A percentile compares a stretch with the other conserved stretches of the same genome.
These are phyloP conservation scores for Novakomyces olei DNA, from an alignment of 805 yeast species.

Conservation along the genomic window DNA sequence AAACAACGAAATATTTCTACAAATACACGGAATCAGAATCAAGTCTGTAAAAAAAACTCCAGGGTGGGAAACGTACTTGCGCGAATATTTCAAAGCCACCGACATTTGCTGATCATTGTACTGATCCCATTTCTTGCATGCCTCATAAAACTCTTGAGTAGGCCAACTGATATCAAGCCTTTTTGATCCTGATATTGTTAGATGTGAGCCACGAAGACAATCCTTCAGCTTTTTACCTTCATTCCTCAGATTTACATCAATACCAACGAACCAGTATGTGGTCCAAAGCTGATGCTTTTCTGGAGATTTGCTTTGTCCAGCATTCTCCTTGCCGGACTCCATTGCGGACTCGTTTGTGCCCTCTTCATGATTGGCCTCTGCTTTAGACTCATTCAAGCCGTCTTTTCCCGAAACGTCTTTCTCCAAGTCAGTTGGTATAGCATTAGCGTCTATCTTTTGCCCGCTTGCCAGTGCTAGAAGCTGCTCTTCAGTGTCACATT, in stretches of 20 bases:
- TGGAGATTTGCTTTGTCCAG: no score
- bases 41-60: no score
- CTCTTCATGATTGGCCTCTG: no score
- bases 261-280: no score
- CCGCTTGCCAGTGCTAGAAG: conserved; percentile 34
- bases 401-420: no score
- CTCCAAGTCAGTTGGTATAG: conserved; percentile 12
- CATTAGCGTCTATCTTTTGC: conserved; percentile 25
- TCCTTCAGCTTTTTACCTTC: conserved; percentile 24
- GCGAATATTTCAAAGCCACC: conserved; percentile 49
- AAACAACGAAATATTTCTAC: no score
- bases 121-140: conserved; percentile 52
- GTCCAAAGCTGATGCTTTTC: no score
- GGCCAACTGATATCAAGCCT: conserved; percentile 64
- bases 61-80: conserved; percentile 26
- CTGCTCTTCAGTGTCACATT: conserved; percentile 30
- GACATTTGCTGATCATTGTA: conserved; percentile 40
- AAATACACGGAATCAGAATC: background rate
- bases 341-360: no score
- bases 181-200: conserved; percentile 9
- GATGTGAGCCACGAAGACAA: conserved; percentile 5
- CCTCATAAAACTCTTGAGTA: conserved; percentile 65
- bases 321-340: no score
- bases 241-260: no score
- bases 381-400: no score